Evolutionary conservation across 2,329 filamentous ascomycete genomes (phyloP), one percentile per base, ranked within the genome.

Genomic region (Elsinoe necatrix): DNA sequence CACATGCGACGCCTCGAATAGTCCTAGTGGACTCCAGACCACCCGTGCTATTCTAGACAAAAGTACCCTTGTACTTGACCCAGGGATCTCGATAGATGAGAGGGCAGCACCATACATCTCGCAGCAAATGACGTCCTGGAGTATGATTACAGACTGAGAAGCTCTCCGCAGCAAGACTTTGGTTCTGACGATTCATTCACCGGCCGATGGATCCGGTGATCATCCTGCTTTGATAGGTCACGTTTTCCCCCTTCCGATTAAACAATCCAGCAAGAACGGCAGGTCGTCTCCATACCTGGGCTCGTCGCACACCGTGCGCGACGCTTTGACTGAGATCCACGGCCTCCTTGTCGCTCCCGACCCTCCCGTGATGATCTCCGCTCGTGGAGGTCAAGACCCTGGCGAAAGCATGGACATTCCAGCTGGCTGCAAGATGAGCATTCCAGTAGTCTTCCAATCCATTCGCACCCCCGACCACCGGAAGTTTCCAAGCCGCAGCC

Each of bases 311-410:
- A 52, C 48, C 48, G 48, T 52, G 48, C 48, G 16, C 18, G 18
- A 25, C 16, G 48, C 48, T 37, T 39, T 29, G 48, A 23, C 48
- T 39, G 16, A 34, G 48, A 52, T 52, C 48, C 48, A 52, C 48
- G 16, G 48, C 29, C 48, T 52, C 31, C 48, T 52, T 34, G 48
- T 52, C 48, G 48, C 31, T 52, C 48, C 48, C 48, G 48, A 34
- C 48, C 25, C 48, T 52, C 48, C 48, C 48, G 48, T 52, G 48
- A 39, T 52, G 48, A 52, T 52, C 48, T 37, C 48, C 31, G 29
- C 48, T 52, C n/a, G 25, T 9, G 48, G 31, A 21, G 31, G 31
- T 9, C 31, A 6, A 34, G 48, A 52, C 48, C 48, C 48, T 52
- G 48, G 48, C 18, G 23, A 18, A 16, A 50, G 25, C 31, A 39